These are phyloP conservation scores for Cladophialophora psammophila DNA, from an alignment of 2,329 filamentous ascomycete genomes.

Conservation along the genomic window DNA sequence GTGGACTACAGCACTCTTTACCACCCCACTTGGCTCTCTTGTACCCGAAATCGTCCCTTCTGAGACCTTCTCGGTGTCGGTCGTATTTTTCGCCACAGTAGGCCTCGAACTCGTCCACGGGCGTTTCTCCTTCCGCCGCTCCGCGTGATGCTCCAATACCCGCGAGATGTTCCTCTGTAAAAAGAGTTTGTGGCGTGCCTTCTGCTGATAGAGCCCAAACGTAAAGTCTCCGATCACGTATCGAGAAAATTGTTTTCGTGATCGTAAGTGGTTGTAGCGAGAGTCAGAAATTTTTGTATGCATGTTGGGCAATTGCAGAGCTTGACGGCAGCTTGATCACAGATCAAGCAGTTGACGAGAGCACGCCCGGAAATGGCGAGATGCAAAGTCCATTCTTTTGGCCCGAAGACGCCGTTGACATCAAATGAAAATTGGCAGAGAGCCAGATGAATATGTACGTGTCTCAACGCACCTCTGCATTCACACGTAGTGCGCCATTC, in stretches of 20 bases:
- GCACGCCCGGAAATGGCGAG: background rate
- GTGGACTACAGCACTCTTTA: background rate
- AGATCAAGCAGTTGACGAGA: background rate
- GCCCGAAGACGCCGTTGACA: background rate
- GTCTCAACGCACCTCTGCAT: background rate
- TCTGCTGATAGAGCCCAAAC: conserved; percentile 20
- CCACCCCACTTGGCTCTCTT: background rate
- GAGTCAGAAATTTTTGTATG: conserved; percentile 13
- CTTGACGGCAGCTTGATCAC: background rate
- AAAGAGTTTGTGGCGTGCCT: conserved; percentile 22
- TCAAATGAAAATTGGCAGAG: background rate
- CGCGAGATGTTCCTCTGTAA: conserved; percentile 31
- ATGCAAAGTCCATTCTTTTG: background rate
- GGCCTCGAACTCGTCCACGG: background rate
- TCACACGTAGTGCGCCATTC: background rate
- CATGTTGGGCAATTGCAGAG: conserved; percentile 25
- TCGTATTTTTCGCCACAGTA: background rate
- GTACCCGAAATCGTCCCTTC: background rate
- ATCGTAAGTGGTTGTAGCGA: conserved; percentile 17
- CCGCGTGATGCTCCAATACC: conserved; percentile 29
- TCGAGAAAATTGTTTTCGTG: conserved; percentile 23
- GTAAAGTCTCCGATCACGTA: conserved; percentile 28
- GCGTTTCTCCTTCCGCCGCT: conserved; percentile 1
- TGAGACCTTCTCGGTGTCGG: background rate
- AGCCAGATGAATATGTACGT: background rate